These are phyloP conservation scores for Candida oleophila DNA, from an alignment of 805 yeast genomes.

Conservation along the genomic window DNA sequence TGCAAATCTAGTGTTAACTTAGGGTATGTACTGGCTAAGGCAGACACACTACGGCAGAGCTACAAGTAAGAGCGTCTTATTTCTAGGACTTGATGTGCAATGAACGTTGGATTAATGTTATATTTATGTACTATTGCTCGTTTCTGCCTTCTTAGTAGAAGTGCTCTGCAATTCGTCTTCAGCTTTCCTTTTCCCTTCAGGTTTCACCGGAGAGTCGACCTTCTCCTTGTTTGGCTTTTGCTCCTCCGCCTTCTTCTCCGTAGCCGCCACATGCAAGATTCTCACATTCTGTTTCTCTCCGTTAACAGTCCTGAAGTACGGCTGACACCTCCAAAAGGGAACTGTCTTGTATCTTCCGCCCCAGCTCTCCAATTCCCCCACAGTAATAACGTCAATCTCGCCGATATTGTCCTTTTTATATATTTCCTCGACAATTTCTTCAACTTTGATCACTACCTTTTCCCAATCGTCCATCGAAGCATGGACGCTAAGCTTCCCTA, in stretches of 20 bases:
- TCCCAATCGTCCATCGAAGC: conserved; percentile 44
- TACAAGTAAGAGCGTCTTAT: too few relatives aligned
- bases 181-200: background rate
- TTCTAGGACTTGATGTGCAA: too few relatives aligned
- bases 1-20: too few relatives aligned
- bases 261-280: conserved; percentile 38
- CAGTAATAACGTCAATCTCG: conserved; percentile 52
- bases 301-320: conserved; percentile 85
- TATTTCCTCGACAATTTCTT: conserved; percentile 58
- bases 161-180: background rate
- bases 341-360: conserved; percentile 79
- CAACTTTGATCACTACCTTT: conserved; percentile 61
- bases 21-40: too few relatives aligned
- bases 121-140: too few relatives aligned
- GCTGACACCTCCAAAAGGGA: conserved; percentile 97
- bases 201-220: background rate
- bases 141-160: background rate
- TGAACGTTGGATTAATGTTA: too few relatives aligned
- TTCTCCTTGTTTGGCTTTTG: too few relatives aligned
- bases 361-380: conserved; percentile 61
- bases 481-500: conserved; percentile 55
- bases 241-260: background rate
- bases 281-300: conserved; percentile 55
- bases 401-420: conserved; percentile 51
- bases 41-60: too few relatives aligned